phyloP scores from a whole-genome alignment of 164 flowering plant genomes.

The Magnolia sinica region DNA sequence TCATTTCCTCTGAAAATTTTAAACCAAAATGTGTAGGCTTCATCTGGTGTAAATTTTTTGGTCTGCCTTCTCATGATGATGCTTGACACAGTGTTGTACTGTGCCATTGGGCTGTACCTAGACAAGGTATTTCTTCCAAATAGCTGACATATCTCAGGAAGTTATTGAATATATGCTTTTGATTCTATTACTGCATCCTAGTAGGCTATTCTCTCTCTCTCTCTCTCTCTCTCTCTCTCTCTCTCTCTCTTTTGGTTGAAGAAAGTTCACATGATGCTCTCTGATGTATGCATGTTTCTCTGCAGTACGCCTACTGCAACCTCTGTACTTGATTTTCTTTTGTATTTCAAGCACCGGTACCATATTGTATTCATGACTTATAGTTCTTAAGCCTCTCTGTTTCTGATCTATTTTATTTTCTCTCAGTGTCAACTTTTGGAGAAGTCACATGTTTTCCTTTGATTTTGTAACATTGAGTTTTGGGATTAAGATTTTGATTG shows the following conservation, averaged over 20 bases:
- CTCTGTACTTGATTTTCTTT: too few relatives aligned
- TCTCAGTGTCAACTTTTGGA: not conserved
- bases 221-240: not conserved
- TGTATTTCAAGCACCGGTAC: too few relatives aligned
- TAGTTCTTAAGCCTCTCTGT: too few relatives aligned
- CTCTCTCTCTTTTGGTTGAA: not conserved
- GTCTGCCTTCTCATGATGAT: slow-evolving; percentile 88
- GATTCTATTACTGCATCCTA: not conserved
- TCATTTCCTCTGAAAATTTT: not conserved
- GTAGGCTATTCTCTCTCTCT: not conserved
- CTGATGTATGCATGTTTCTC: too few relatives aligned
- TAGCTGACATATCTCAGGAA: not conserved
- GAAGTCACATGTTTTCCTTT: too few relatives aligned
- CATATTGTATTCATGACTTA: too few relatives aligned
- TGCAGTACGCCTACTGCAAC: too few relatives aligned
- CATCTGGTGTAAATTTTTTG: slow-evolving; percentile 94
- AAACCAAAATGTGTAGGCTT: slow-evolving; percentile 44
- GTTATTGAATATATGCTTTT: not conserved
- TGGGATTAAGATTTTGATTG: too few relatives aligned
- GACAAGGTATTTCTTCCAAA: slow-evolving; percentile 64
- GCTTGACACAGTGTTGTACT: slow-evolving; percentile 71
- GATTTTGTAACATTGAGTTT: too few relatives aligned
- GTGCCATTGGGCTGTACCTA: slow-evolving; percentile 72
- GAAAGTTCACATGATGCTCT: not conserved
- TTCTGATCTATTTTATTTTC: too few relatives aligned